A percentile compares a stretch with the other conserved stretches of the same genome.
Conservation (phyloP, 176 grass and related monocot genomes). For the Lolium rigidum region DNA sequence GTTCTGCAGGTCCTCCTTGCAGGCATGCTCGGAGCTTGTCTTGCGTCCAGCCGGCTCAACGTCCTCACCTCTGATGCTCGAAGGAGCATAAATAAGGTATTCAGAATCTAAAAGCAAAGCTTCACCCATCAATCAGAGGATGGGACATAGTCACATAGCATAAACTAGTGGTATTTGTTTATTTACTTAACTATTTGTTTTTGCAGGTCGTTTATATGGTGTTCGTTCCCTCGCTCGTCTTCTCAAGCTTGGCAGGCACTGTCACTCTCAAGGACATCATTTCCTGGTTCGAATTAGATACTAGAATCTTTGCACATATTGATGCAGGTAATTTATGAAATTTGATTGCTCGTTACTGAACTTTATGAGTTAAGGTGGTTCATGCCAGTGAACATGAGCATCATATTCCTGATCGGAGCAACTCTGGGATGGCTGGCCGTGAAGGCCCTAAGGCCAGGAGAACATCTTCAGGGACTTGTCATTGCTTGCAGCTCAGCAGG, state of each 20-base stretch:
- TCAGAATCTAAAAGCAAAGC: background rate
- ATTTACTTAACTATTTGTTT: too few relatives aligned
- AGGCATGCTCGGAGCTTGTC: slow-evolving; percentile 49
- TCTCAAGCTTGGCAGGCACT: slow-evolving; percentile 59
- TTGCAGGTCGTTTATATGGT: slow-evolving; percentile 53
- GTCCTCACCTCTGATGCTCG: slow-evolving; percentile 46
- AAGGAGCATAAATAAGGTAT: slow-evolving; percentile 60
- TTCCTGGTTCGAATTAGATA: slow-evolving; percentile 52
- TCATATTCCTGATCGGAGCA: slow-evolving; percentile 47
- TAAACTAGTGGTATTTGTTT: too few relatives aligned
- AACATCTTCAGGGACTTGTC: slow-evolving; percentile 33
- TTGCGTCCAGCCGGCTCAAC: slow-evolving; percentile 40
- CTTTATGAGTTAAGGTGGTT: slow-evolving; percentile 56
- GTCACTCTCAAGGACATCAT: slow-evolving; percentile 68
- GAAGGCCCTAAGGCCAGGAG: background rate
- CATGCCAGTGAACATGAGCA: slow-evolving; percentile 67
- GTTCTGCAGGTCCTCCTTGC: slow-evolving; percentile 59
- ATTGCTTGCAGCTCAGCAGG: slow-evolving; percentile 68
- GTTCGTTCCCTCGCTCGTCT: slow-evolving; percentile 60
- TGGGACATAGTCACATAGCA: too few relatives aligned
- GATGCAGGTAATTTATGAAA: too few relatives aligned
- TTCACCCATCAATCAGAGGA: background rate
- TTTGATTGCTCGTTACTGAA: background rate
- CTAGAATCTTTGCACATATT: background rate
- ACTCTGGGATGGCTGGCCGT: slow-evolving; percentile 51